Conservation (phyloP, 2,329 filamentous ascomycete genomes). For the Cryphonectria naterciae region DNA sequence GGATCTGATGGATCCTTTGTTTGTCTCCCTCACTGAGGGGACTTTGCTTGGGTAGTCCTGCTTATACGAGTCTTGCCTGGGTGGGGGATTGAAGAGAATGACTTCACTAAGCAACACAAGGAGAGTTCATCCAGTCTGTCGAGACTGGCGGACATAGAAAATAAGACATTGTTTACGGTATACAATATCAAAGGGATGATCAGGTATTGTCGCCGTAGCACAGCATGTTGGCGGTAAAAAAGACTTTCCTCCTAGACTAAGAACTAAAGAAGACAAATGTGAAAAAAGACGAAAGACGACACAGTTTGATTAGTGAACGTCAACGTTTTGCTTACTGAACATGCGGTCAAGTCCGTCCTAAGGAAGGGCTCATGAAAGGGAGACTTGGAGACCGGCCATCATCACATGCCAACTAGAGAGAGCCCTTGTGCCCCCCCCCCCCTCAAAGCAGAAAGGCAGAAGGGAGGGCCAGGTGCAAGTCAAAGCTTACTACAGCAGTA, state of each 20-base stretch:
- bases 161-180: not conserved
- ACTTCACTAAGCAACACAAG: not conserved
- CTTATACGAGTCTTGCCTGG: not conserved
- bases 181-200: not conserved
- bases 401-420: not conserved
- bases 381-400: not conserved
- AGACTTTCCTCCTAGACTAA: not conserved
- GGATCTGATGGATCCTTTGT: not conserved
- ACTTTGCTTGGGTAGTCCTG: not conserved
- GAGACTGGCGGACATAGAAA: too few species aligned
- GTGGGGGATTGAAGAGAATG: not conserved
- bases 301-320: not conserved
- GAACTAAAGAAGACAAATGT: not conserved
- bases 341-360: not conserved
- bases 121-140: not conserved
- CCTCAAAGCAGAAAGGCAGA: not conserved
- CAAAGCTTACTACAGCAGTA: too few species aligned
- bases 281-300: not conserved
- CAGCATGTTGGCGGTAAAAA: not conserved
- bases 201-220: not conserved
- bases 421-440: not conserved
- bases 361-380: not conserved
- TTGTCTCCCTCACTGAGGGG: not conserved
- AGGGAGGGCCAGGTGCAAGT: not conserved
- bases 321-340: not conserved